A percentile compares a stretch with the other conserved stretches of the same genome.
These are phyloP conservation scores for Leccinum pallidistipes DNA, from an alignment of 1,284 basidiomycete genomes.

Conservation along the genomic window DNA sequence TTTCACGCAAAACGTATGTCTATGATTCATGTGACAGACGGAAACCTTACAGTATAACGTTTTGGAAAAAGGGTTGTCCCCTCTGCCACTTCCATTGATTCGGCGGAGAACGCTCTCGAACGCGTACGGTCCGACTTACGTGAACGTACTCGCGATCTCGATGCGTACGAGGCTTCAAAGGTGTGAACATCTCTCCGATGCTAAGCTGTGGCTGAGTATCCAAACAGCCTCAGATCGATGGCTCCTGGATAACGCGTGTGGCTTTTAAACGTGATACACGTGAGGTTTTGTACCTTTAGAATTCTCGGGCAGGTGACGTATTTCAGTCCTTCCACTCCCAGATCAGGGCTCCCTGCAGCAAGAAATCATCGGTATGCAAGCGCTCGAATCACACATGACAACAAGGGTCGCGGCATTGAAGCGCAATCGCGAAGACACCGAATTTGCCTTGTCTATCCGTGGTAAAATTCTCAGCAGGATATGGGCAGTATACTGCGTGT, in stretches of 20 bases:
- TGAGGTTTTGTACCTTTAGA: conserved; percentile 17
- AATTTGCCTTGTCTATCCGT: conserved; percentile 54
- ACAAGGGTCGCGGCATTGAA: conserved; percentile 54
- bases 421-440: conserved; percentile 46
- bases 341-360: conserved; percentile 36
- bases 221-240: conserved; percentile 26
- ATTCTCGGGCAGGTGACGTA: background rate
- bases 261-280: conserved; percentile 35
- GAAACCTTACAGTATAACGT: conserved; percentile 11
- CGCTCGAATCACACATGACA: conserved; percentile 69
- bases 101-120: conserved; percentile 36
- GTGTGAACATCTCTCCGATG: conserved; percentile 16
- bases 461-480: conserved; percentile 51
- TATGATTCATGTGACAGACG: conserved; percentile 15
- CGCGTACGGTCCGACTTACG: conserved; percentile 32
- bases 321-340: conserved; percentile 13
- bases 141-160: conserved; percentile 32
- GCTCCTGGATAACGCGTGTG: conserved; percentile 31
- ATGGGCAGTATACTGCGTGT: conserved; percentile 69
- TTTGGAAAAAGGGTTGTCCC: conserved; percentile 18
- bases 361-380: conserved; percentile 64
- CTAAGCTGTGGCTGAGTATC: conserved; percentile 12
- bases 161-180: conserved; percentile 25
- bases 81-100: conserved; percentile 30
- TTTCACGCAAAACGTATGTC: conserved; percentile 29